Evolutionary conservation across 192 early-diverging fungal genomes (phyloP).

Genomic region (Linnemannia exigua): DNA sequence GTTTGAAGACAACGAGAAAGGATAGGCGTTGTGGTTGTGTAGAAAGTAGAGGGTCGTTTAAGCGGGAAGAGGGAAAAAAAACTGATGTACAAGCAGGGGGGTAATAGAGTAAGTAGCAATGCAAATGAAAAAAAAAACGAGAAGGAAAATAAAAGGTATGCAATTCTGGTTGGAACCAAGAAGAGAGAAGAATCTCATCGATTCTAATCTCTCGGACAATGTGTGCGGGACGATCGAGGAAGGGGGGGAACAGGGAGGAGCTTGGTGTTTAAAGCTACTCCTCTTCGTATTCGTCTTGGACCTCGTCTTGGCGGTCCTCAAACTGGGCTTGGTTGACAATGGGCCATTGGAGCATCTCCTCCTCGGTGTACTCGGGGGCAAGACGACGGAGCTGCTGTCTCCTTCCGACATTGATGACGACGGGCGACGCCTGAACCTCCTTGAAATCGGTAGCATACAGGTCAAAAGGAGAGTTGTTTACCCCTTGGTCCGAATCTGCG

Average conservation of each 20-base stretch:
- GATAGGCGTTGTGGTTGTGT: not conserved
- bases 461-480: slow-evolving; percentile 23
- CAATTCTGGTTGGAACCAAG: not conserved
- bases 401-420: not conserved
- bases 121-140: not conserved
- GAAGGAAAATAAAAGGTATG: not conserved
- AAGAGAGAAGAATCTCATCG: too few species aligned
- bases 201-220: too few species aligned
- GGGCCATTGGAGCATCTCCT: slow-evolving; percentile 52
- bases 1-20: not conserved
- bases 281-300: slow-evolving; percentile 39
- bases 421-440: slow-evolving; percentile 22
- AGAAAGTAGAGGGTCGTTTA: not conserved
- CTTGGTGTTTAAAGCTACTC: not conserved
- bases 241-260: not conserved
- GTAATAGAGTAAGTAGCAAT: not conserved
- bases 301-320: slow-evolving; percentile 39
- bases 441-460: slow-evolving; percentile 37
- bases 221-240: not conserved
- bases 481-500: not conserved
- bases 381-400: slow-evolving; percentile 12
- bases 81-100: not conserved
- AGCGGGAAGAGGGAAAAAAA: too few species aligned
- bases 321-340: slow-evolving; percentile 29
- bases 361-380: slow-evolving; percentile 25